A percentile compares a stretch with the other conserved stretches of the same genome.
phyloP scores from a whole-genome alignment of 371 early-diverging fungal species.

The Polyrhizophydium stewartii region DNA sequence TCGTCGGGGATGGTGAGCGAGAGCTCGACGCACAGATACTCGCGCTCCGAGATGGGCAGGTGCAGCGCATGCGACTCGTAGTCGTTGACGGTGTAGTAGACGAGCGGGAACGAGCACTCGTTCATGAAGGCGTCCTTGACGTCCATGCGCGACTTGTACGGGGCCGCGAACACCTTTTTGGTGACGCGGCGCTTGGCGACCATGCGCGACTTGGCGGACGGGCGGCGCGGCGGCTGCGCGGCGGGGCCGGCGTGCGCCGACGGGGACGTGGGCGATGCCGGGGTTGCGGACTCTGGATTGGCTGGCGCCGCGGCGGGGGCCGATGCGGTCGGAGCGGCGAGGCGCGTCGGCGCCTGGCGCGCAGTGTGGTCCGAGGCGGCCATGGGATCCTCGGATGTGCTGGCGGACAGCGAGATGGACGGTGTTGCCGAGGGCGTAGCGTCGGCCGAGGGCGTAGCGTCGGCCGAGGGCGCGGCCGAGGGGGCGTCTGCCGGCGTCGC shows the following conservation, averaged over 20 bases:
- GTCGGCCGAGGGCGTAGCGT: too few relatives aligned
- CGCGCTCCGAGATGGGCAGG: constrained; percentile 64
- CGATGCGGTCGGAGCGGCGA: background rate
- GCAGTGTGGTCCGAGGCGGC: too few relatives aligned
- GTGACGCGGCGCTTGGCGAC: constrained; percentile 59
- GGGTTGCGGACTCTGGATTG: background rate
- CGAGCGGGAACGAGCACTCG: constrained; percentile 76
- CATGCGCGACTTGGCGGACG: constrained; percentile 28
- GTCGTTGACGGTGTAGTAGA: constrained; percentile 81
- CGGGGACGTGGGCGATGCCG: too few relatives aligned
- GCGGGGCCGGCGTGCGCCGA: background rate
- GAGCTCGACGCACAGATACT: constrained; percentile 79
- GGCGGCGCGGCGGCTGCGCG: background rate
- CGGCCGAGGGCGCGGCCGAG: too few relatives aligned
- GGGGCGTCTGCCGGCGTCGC: too few relatives aligned
- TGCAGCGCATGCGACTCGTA: constrained; percentile 68
- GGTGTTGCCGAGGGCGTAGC: too few relatives aligned
- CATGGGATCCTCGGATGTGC: too few relatives aligned
- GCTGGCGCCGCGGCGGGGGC: background rate
- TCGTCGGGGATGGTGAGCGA: constrained; percentile 46
- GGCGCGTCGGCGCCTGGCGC: too few relatives aligned
- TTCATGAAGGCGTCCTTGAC: constrained; percentile 68
- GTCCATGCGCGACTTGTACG: constrained; percentile 77
- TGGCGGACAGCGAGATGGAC: too few relatives aligned
- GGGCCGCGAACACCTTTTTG: constrained; percentile 74